Conservation (phyloP, 257 asterid genomes). For the Solanum tacnaense region DNA sequence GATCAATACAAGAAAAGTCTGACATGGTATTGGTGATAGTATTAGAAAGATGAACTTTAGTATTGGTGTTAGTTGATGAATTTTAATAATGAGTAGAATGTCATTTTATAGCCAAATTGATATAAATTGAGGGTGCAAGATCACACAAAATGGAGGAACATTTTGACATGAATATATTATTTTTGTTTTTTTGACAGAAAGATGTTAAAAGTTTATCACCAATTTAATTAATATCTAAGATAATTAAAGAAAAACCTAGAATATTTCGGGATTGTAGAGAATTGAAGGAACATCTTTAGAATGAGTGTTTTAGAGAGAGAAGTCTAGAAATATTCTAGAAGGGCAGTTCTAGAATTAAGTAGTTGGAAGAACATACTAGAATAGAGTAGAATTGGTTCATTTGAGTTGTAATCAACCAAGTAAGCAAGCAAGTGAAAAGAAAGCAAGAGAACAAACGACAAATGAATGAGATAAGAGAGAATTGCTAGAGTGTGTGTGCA, state of each 20-base stretch:
- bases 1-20: no score
- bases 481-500: no score
- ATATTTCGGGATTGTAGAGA: no score
- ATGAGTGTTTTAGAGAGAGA: background rate
- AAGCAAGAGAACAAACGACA: no score
- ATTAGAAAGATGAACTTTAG: background rate
- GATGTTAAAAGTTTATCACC: background rate
- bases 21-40: no score
- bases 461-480: no score
- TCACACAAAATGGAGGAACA: background rate
- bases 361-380: no score
- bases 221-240: background rate
- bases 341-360: no score
- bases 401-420: no score
- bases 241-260: background rate
- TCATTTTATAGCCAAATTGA: background rate
- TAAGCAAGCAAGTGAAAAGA: no score
- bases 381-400: no score
- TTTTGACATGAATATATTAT: background rate
- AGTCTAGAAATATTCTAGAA: background rate
- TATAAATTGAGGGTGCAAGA: background rate
- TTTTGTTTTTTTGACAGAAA: no score
- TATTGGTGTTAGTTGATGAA: background rate
- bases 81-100: background rate
- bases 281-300: background rate